Evolutionary conservation across 495 filamentous ascomycete species (phyloP), one percentile per base, ranked within the genome.

Genomic region (Hyaloscypha finlandica): DNA sequence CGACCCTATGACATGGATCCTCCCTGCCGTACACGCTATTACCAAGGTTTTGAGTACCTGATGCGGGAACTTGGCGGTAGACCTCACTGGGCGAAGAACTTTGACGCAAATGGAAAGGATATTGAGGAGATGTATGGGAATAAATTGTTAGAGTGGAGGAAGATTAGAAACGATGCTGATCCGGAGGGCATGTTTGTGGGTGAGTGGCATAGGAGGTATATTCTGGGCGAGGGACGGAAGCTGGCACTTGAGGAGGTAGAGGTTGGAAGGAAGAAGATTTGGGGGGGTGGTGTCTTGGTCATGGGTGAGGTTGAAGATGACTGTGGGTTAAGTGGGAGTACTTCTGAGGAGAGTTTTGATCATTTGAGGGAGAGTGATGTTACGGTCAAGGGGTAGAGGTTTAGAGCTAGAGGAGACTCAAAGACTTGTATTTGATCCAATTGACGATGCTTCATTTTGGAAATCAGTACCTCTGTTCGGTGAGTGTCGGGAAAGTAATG

Each of bases 11-110:
- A 85, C 71, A 83, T 81, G 35, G 91, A 97, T 74, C 94, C 94
- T 22, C 90, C 92, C 2, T 90, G 90, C 75, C 82, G 78, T 60
- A 80, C 84, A 64, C 85, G 93, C 33, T 99, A 97, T 78, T 98
- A 97, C 75, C 81, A 92, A 75, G 95, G 92, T 1, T 97, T 99
- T 68, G 95, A 99, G 81, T 95, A 88, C 82, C 87, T 99, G 57
- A 98, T 98, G 95, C 88, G 88, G 39, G 91, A 97, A 60, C 78
- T 96, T 64, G 92, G 90, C 63, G 95, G 92, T n/a, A 83, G 84
- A 57, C 95, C 95, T 37, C 95, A 99, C 77, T 99, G 95, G 93
- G 95, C 96, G 8, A 99, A 99, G 84, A 97, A 97, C 72, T 98
- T 97, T 77, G 79, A 81, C 32, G 83, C 85, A 19, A 78, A 79